phyloP scores from a whole-genome alignment of 306 rosid species.

The Parietaria judaica region DNA sequence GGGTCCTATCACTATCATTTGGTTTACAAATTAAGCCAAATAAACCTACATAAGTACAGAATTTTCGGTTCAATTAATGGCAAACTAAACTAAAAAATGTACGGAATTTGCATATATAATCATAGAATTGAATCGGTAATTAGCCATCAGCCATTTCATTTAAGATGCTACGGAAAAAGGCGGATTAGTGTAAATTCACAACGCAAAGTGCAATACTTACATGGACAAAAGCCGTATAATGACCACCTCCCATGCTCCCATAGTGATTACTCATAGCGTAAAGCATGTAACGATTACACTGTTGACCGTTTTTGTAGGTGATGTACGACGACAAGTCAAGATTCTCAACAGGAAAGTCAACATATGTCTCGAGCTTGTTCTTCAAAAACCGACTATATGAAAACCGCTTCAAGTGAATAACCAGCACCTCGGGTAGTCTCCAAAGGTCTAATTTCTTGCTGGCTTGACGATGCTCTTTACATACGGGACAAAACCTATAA shows the following conservation, averaged over 20 bases:
- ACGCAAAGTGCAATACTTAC: constrained; percentile 46
- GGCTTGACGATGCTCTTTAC: constrained; percentile 86
- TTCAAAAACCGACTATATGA: constrained; percentile 80
- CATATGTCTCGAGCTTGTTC: constrained; percentile 93
- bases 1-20: too few relatives aligned
- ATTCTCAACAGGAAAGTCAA: constrained; percentile 80
- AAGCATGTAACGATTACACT: constrained; percentile 63
- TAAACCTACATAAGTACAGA: too few relatives aligned
- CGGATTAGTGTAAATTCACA: background rate
- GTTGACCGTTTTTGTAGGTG: constrained; percentile 43
- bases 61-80: background rate
- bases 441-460: constrained; percentile 95
- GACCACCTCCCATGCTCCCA: constrained; percentile 99
- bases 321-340: constrained; percentile 82
- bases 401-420: constrained; percentile 95
- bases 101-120: background rate
- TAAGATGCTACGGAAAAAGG: background rate
- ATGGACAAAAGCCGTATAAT: constrained; percentile 95
- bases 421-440: constrained; percentile 98
- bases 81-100: background rate
- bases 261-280: constrained; percentile 91
- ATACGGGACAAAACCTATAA: constrained; percentile 86
- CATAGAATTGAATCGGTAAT: too few relatives aligned
- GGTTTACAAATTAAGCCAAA: too few relatives aligned
- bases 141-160: background rate